phyloP scores from a whole-genome alignment of 495 filamentous ascomycete species.

The Lophiostoma macrostomum region DNA sequence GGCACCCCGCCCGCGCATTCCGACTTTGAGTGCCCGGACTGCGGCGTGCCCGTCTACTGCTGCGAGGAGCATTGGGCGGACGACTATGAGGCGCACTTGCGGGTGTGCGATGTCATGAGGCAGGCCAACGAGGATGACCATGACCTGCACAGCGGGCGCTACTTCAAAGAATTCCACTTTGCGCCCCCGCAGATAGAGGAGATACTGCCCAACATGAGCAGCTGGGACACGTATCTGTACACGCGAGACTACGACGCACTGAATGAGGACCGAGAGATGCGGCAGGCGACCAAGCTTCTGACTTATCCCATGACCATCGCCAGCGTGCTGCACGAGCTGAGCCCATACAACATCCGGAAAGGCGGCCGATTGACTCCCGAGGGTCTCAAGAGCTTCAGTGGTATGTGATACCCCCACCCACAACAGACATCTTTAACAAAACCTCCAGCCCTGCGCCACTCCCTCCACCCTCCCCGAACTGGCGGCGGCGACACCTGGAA shows the following conservation, averaged over 20 bases:
- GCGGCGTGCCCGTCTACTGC: slow-evolving; percentile 90
- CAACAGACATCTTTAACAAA: slow-evolving; percentile 12
- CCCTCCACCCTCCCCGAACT: slow-evolving; percentile 77
- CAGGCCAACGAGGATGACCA: slow-evolving; percentile 99
- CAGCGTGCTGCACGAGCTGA: slow-evolving; percentile 88
- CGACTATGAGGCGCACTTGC: slow-evolving; percentile 86
- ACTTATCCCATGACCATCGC: slow-evolving; percentile 92
- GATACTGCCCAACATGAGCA: slow-evolving; percentile 91
- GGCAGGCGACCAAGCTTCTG: slow-evolving; percentile 86
- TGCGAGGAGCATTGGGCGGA: slow-evolving; percentile 90
- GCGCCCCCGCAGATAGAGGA: slow-evolving; percentile 86
- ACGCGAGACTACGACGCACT: slow-evolving; percentile 84
- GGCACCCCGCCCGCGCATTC: slow-evolving; percentile 70
- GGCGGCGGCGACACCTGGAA: slow-evolving; percentile 73
- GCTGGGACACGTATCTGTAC: slow-evolving; percentile 96
- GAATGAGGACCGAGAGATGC: slow-evolving; percentile 78
- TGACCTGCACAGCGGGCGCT: slow-evolving; percentile 82
- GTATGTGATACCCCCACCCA: slow-evolving; percentile 50
- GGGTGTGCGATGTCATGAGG: slow-evolving; percentile 85
- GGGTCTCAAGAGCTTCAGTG: slow-evolving; percentile 87
- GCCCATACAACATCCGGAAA: slow-evolving; percentile 76
- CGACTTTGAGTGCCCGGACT: slow-evolving; percentile 93
- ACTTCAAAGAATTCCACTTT: slow-evolving; percentile 92
- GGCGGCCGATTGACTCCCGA: slow-evolving; percentile 75
- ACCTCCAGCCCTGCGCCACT: slow-evolving; percentile 78